Percentiles rank a stretch among this genome's conserved stretches.
Evolutionary conservation across 164 flowering plant species (phyloP).

Genomic region (Cinnamomum micranthum): DNA sequence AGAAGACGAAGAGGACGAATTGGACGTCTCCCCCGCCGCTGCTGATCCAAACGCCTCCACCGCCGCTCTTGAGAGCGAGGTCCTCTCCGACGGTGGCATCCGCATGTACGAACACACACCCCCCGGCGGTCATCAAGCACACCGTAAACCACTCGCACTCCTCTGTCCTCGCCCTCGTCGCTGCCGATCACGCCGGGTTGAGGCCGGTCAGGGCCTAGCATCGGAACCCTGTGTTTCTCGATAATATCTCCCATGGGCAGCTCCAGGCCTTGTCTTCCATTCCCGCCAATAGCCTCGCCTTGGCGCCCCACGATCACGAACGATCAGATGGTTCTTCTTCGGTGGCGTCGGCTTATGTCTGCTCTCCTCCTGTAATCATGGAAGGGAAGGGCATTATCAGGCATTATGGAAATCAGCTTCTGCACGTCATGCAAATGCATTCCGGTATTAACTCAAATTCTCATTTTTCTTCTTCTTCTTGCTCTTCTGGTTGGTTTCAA

Average conservation of each 20-base stretch:
- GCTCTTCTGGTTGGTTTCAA: not conserved
- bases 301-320: slow-evolving; percentile 38
- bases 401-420: slow-evolving; percentile 42
- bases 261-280: slow-evolving; percentile 76
- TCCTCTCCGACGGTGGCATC: slow-evolving; percentile 36
- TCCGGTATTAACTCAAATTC: slow-evolving; percentile 42
- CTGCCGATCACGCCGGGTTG: slow-evolving; percentile 41
- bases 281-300: slow-evolving; percentile 45
- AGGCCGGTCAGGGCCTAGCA: not conserved
- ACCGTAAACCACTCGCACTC: slow-evolving; percentile 64
- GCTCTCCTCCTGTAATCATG: slow-evolving; percentile 68
- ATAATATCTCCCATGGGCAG: slow-evolving; percentile 89
- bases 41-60: not conserved
- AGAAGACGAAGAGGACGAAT: slow-evolving; percentile 10
- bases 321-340: slow-evolving; percentile 20
- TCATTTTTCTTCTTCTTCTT: too few relatives aligned
- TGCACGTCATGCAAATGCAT: slow-evolving; percentile 78
- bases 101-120: slow-evolving; percentile 38
- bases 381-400: slow-evolving; percentile 77
- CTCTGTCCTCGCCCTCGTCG: slow-evolving; percentile 54
- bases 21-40: not conserved
- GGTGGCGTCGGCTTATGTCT: slow-evolving; percentile 29
- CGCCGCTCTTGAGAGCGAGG: slow-evolving; percentile 28
- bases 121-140: slow-evolving; percentile 59
- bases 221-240: slow-evolving; percentile 28